Evolutionary conservation across 2,329 filamentous ascomycete genomes (phyloP), one percentile per base, ranked within the genome.

Genomic region (Epichloe baconii): DNA sequence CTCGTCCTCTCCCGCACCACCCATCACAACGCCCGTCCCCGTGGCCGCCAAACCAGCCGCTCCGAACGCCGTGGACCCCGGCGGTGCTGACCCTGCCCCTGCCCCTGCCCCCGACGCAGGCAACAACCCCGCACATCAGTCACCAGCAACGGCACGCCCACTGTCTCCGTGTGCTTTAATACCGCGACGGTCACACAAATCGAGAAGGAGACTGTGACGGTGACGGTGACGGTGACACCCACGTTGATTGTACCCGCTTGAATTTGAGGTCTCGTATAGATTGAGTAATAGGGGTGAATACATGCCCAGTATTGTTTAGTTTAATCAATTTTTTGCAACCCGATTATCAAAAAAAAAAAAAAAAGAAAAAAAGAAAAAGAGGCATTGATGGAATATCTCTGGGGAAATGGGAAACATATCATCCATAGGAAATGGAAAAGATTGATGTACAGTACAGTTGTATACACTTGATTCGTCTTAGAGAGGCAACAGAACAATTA

Each of bases 131-230:
- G 59, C 4, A 60, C 62, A 5, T 59, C 63, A 1, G 48, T 51
- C 5, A 43, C 54, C 15, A 59, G 63, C 19, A 57, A 62, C 35
- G 65, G 65, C 3, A 61, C 60, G n/a, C 62, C 64, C 2, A 68
- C 66, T 10, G 64, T 68, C 36, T 67, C 66, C 1, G 56, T 68
- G 11, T 65, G 59, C 52, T 58, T 68, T 31, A 21, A 21, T 21
- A 69, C 68, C 4, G 64, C 69, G 2, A 70, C 68, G 4, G 61
- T 65, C 26, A 68, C 66, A 19, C 57, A 65, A 2, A 62, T 59
- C 48, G 59, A 60, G 40, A 59, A 52, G 44, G 54, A 56, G 46
- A 63, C 60, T 41, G 57, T 62, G 57, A 67, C 63, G 6, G 61
- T 66, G 10, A 68, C 66, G 5, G 56, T 63, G 56, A 68, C 63